phyloP scores from a whole-genome alignment of 805 yeast species.

The Saccharomycopsis vini region DNA sequence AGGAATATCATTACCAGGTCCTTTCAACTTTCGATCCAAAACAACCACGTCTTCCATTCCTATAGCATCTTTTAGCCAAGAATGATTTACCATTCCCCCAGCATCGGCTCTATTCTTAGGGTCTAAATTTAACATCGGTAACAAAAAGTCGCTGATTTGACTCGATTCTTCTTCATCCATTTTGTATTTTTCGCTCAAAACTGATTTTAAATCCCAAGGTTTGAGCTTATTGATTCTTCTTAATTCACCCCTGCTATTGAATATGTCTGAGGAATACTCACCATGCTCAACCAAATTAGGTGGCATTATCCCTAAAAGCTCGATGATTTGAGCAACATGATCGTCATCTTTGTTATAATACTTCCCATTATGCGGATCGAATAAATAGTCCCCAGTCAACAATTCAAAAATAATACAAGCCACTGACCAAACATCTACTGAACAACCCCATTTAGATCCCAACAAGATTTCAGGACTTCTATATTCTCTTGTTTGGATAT shows the following conservation, averaged over 20 bases:
- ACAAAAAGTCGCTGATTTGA: slow-evolving; percentile 64
- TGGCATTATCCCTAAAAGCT: slow-evolving; percentile 34
- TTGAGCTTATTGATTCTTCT: slow-evolving; percentile 73
- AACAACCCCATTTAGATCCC: slow-evolving; percentile 53
- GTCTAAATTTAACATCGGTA: slow-evolving; percentile 74
- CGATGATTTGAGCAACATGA: slow-evolving; percentile 55
- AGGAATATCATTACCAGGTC: slow-evolving; percentile 77
- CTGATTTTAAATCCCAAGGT: slow-evolving; percentile 83
- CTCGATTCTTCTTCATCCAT: slow-evolving; percentile 59
- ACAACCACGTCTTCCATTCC: slow-evolving; percentile 63
- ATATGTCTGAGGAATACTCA: slow-evolving; percentile 50
- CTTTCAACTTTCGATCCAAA: slow-evolving; percentile 62
- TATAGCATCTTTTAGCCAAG: slow-evolving; percentile 68
- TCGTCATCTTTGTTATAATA: slow-evolving; percentile 46
- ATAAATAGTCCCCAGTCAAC: slow-evolving; percentile 52
- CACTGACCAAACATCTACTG: slow-evolving; percentile 52
- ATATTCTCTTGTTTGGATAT: slow-evolving; percentile 62
- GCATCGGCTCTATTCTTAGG: slow-evolving; percentile 89
- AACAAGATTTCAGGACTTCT: slow-evolving; percentile 56
- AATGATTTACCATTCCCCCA: slow-evolving; percentile 86
- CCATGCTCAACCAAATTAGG: slow-evolving; percentile 46
- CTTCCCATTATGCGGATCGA: slow-evolving; percentile 49
- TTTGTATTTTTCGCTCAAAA: slow-evolving; percentile 78
- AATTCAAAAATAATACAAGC: slow-evolving; percentile 53
- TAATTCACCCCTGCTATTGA: slow-evolving; percentile 61